Conservation (phyloP, 129 eudicot genomes). For the Flaveria ramosissima region DNA sequence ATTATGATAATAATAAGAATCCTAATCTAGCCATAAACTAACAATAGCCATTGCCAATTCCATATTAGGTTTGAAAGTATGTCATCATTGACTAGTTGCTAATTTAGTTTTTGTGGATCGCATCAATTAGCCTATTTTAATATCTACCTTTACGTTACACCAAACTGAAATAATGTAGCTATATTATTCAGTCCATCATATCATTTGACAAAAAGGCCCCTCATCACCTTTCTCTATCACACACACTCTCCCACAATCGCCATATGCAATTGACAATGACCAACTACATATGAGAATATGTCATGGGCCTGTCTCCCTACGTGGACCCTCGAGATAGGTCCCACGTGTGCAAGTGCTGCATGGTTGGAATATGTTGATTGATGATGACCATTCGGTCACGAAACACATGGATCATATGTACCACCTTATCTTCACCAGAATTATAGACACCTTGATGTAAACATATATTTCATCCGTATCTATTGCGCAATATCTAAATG, state of each 20-base stretch:
- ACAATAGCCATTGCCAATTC: too few relatives aligned
- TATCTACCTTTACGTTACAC: neutral
- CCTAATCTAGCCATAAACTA: too few relatives aligned
- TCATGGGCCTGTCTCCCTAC: conserved; percentile 14
- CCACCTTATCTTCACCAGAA: conserved; percentile 18
- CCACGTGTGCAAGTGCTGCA: conserved; percentile 29
- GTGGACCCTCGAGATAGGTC: conserved; percentile 21
- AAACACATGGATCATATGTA: conserved; percentile 1
- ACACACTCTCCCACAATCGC: neutral
- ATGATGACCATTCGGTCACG: conserved; percentile 19
- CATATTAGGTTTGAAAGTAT: too few relatives aligned
- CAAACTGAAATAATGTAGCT: neutral
- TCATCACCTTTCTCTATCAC: conserved; percentile 17
- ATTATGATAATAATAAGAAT: too few relatives aligned
- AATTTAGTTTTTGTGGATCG: neutral
- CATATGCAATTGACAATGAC: conserved; percentile 29
- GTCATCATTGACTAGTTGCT: neutral
- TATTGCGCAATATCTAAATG: neutral
- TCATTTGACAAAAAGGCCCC: conserved; percentile 7
- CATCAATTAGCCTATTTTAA: neutral
- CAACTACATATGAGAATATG: conserved; percentile 21
- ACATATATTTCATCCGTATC: neutral
- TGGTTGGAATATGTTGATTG: conserved; percentile 26
- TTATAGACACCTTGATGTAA: conserved; percentile 26
- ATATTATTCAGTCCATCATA: neutral